Percentiles rank a stretch among this genome's conserved stretches.
Conservation (phyloP, 495 filamentous ascomycete genomes). For the Hypoxylon fuscum region DNA sequence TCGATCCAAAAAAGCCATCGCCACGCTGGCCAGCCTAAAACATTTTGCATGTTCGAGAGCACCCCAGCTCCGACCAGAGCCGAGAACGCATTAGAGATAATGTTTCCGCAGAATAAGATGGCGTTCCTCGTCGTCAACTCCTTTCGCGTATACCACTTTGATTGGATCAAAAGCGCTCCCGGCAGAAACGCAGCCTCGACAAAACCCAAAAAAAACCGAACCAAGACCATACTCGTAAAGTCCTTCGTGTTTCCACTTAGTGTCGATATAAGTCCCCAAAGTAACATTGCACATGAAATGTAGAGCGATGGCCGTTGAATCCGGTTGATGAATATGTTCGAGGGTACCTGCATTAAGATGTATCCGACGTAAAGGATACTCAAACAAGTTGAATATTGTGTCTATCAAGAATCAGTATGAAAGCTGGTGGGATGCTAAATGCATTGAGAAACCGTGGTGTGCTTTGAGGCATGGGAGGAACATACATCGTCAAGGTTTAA, state of each 20-base stretch:
- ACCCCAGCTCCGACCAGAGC: conserved; percentile 68
- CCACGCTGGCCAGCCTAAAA: conserved; percentile 58
- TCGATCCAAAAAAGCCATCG: conserved; percentile 80
- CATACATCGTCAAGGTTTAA: conserved; percentile 45
- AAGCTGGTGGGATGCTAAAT: neutral
- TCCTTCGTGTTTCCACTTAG: conserved; percentile 65
- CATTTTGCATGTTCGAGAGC: conserved; percentile 59
- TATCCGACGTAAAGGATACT: conserved; percentile 61
- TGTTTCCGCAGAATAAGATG: conserved; percentile 68
- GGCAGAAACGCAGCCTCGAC: conserved; percentile 59
- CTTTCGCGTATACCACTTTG: conserved; percentile 65
- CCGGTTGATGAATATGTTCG: conserved; percentile 53
- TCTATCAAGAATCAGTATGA: conserved; percentile 24
- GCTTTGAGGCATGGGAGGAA: neutral
- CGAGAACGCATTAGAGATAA: conserved; percentile 68
- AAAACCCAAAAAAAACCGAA: conserved; percentile 75
- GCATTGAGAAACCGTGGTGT: neutral
- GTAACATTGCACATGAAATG: conserved; percentile 65
- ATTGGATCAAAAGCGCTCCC: conserved; percentile 58
- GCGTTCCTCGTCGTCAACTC: conserved; percentile 64
- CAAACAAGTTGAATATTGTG: conserved; percentile 53
- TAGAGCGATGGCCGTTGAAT: conserved; percentile 52
- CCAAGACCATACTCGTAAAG: conserved; percentile 68
- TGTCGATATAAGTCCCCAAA: conserved; percentile 76
- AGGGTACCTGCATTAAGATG: conserved; percentile 61